Conservation (phyloP, 2,329 filamentous ascomycete genomes). For the Verticillium longisporum region DNA sequence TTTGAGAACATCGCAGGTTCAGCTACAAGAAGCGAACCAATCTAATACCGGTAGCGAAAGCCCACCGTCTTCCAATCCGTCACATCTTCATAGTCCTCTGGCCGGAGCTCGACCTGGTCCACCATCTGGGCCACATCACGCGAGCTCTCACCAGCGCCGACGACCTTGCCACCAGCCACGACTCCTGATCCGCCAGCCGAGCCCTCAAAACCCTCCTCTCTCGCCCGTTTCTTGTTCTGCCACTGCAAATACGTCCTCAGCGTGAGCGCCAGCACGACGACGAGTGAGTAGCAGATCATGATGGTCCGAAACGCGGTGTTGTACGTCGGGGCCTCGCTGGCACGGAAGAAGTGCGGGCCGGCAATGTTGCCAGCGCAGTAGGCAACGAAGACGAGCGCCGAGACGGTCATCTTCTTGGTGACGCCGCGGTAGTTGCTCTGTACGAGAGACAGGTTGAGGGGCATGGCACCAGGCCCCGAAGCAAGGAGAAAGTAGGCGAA, state of each 20-base stretch:
- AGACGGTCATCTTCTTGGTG: slow-evolving; percentile 55
- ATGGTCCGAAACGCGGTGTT: slow-evolving; percentile 48
- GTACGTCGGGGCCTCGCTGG: slow-evolving; percentile 42
- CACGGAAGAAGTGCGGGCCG: slow-evolving; percentile 48
- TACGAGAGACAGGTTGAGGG: slow-evolving; percentile 47
- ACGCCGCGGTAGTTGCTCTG: slow-evolving; percentile 50
- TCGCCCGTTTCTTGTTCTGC: slow-evolving; percentile 34
- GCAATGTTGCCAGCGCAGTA: slow-evolving; percentile 51
- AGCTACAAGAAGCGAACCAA: slow-evolving; percentile 11
- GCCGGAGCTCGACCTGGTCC: slow-evolving; percentile 27
- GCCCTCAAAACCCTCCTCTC: slow-evolving; percentile 35
- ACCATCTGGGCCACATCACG: slow-evolving; percentile 22
- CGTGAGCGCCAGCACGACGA: slow-evolving; percentile 32
- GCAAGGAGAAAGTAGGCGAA: slow-evolving; percentile 53
- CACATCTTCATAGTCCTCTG: slow-evolving; percentile 46
- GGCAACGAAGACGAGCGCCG: slow-evolving; percentile 45
- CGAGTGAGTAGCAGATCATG: slow-evolving; percentile 48
- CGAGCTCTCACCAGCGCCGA: slow-evolving; percentile 15
- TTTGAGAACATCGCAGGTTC: no score
- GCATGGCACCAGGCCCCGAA: slow-evolving; percentile 45
- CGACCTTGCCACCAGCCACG: slow-evolving; percentile 28
- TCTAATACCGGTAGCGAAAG: slow-evolving; percentile 44
- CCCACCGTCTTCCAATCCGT: slow-evolving; percentile 55
- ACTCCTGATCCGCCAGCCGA: slow-evolving; percentile 33
- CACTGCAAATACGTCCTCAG: slow-evolving; percentile 41